These are phyloP conservation scores for Heritiera fomes DNA, from an alignment of 345 rosid genomes.

Conservation along the genomic window DNA sequence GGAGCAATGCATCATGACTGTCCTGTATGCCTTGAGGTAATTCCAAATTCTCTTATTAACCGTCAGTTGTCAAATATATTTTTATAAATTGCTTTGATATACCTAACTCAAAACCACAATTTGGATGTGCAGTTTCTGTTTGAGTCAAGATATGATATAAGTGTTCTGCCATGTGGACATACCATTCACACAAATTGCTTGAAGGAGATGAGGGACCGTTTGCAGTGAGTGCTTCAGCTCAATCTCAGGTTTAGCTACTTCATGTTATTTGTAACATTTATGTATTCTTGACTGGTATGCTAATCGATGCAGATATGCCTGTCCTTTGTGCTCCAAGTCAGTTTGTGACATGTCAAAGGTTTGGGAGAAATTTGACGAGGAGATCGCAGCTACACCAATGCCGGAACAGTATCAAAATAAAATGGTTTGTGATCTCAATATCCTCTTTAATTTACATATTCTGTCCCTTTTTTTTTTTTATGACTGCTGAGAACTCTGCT, in stretches of 20 bases:
- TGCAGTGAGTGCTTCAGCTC: slow-evolving; percentile 50
- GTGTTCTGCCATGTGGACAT: slow-evolving; percentile 84
- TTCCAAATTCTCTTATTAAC: neutral
- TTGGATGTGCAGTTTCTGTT: slow-evolving; percentile 61
- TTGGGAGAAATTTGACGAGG: slow-evolving; percentile 84
- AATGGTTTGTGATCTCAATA: slow-evolving; percentile 37
- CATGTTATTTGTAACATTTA: neutral
- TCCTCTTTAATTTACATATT: neutral
- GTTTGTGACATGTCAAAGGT: slow-evolving; percentile 92
- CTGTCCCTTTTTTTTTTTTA: neutral
- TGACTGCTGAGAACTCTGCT: neutral
- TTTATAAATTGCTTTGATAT: neutral
- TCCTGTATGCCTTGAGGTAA: slow-evolving; percentile 92
- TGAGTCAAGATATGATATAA: slow-evolving; percentile 70
- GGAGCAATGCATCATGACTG: slow-evolving; percentile 99
- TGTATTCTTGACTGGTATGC: slow-evolving; percentile 2
- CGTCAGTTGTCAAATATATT: neutral
- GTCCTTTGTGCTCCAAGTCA: slow-evolving; percentile 88
- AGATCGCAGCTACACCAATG: slow-evolving; percentile 85
- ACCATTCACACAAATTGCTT: slow-evolving; percentile 78
- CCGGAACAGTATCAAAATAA: slow-evolving; percentile 66
- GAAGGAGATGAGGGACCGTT: slow-evolving; percentile 80
- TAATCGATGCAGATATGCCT: slow-evolving; percentile 54
- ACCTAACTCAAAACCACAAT: neutral
- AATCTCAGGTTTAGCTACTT: neutral